Evolutionary conservation across 1,284 basidiomycete genomes (phyloP), one percentile per base, ranked within the genome.

Genomic region (Waitea zeae): DNA sequence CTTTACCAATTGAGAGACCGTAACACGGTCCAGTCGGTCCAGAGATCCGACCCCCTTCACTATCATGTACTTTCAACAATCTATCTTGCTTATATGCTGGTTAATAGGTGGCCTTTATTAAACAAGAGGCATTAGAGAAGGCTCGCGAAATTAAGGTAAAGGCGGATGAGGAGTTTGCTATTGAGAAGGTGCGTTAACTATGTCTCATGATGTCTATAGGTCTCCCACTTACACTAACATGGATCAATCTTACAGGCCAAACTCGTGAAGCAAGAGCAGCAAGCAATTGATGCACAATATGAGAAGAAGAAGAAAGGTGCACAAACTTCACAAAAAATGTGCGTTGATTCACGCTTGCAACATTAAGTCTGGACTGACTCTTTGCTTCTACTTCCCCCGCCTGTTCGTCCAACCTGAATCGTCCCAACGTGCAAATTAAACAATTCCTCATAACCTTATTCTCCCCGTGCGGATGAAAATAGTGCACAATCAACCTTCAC

Each of bases 161-260:
- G 56, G 90, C 92, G 0, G 89, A 96, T 43, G 89, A 95, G 57
- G 90, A 96, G 59, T 96, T 95, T 52, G 80, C 89, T 14, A 95
- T 95, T 44, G 90, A 96, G 57, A 96, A 96, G 71, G 89, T 86
- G 28, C n/a, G n/a, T n/a, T n/a, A n/a, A n/a, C n/a, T n/a, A n/a
- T n/a, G n/a, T n/a, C n/a, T 35, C 19, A 11, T 14, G 26, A 35
- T 31, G 15, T 31, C 15, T 24, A 33, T n/a, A 30, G 29, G 13
- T 12, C 22, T 35, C 18, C 24, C 14, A 15, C 14, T 31, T 31
- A 9, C n/a, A 27, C n/a, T 39, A 18, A 11, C 11, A 15, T 2
- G 13, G 30, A 17, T 20, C 22, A n/a, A n/a, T n/a, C 22, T 12
- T 32, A 6, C 48, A 93, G 89, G 90, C 89, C 37, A 93, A 88